These are phyloP conservation scores for Vigna mungo DNA, from an alignment of 306 rosid species.

Conservation along the genomic window DNA sequence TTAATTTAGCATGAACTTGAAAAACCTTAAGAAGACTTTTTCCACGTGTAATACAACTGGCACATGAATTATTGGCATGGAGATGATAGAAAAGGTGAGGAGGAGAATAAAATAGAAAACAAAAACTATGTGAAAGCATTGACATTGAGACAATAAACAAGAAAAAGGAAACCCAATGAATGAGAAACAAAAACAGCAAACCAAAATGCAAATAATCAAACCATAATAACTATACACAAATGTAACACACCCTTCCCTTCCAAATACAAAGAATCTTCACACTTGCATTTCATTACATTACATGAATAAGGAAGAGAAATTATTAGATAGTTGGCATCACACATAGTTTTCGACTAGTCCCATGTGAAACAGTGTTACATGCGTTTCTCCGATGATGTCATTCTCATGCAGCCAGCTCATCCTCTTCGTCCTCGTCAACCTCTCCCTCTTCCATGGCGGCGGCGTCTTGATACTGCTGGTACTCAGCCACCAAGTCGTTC, in stretches of 20 bases:
- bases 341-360: too few relatives aligned
- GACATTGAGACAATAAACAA: background rate
- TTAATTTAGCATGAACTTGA: background rate
- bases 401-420: background rate
- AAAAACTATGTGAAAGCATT: background rate
- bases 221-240: background rate
- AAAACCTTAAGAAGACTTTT: too few relatives aligned
- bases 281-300: too few relatives aligned
- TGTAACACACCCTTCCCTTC: too few relatives aligned
- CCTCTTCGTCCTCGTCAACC: conserved; percentile 50
- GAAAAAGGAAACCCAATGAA: background rate
- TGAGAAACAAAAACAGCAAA: background rate
- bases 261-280: too few relatives aligned
- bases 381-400: too few relatives aligned
- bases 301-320: too few relatives aligned
- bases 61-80: background rate
- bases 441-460: conserved; percentile 57
- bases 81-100: background rate
- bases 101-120: too few relatives aligned
- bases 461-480: conserved; percentile 90
- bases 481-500: conserved; percentile 92
- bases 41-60: background rate
- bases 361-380: too few relatives aligned
- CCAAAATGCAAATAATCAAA: background rate
- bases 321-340: too few relatives aligned